These are phyloP conservation scores for Talaromyces stipitatus DNA, from an alignment of 495 filamentous ascomycete genomes.

Conservation along the genomic window DNA sequence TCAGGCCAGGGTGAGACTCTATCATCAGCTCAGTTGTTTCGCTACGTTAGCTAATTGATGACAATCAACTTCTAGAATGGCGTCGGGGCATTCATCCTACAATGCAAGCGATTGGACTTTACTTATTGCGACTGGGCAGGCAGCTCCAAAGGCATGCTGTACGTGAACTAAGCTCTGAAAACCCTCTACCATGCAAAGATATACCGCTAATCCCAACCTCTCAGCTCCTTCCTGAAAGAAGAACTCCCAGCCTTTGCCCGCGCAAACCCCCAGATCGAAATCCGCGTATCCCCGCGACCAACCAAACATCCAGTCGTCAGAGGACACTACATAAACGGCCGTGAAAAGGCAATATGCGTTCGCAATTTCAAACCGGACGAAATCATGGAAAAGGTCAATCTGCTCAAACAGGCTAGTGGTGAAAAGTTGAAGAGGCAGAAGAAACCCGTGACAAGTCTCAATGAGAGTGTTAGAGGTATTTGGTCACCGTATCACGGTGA, in stretches of 20 bases:
- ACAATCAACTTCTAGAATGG: conserved; percentile 59
- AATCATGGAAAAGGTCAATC: conserved; percentile 70
- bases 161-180: conserved; percentile 21
- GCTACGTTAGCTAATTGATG: conserved; percentile 2
- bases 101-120: conserved; percentile 92
- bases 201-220: neutral
- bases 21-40: neutral
- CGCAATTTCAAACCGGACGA: conserved; percentile 74
- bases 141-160: conserved; percentile 93
- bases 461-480: conserved; percentile 87
- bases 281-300: conserved; percentile 82
- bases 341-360: conserved; percentile 80
- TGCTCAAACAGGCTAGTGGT: conserved; percentile 77
- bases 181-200: neutral
- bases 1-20: conserved; percentile 28
- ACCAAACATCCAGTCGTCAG: conserved; percentile 78
- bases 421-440: conserved; percentile 73
- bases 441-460: conserved; percentile 79
- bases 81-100: conserved; percentile 91
- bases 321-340: conserved; percentile 86
- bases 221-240: conserved; percentile 60
- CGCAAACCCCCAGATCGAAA: conserved; percentile 80
- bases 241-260: conserved; percentile 68
- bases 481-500: conserved; percentile 89
- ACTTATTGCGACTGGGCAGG: conserved; percentile 96